Conservation (phyloP, 2,329 filamentous ascomycete genomes). For the Biscogniauxia mediterranea region DNA sequence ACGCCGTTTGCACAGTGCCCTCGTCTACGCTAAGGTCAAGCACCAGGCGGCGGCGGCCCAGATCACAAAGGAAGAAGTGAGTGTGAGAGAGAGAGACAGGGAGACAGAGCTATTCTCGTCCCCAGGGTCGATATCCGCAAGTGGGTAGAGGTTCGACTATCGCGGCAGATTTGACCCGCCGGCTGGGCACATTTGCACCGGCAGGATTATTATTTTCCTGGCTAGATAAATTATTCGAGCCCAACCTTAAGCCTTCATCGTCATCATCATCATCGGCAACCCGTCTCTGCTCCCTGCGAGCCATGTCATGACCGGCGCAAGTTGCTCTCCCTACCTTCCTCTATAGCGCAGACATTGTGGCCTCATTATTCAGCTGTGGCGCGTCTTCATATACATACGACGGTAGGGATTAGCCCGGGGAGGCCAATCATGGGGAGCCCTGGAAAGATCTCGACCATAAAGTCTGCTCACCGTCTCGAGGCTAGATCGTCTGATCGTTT, state of each 20-base stretch:
- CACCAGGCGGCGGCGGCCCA: background rate
- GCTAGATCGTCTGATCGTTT: slow-evolving; percentile 22
- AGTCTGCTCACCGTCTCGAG: slow-evolving; percentile 26
- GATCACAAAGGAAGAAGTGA: background rate
- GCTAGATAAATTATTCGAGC: background rate
- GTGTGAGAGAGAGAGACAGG: too few relatives aligned
- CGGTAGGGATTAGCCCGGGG: slow-evolving; percentile 22
- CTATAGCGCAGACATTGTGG: background rate
- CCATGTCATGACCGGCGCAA: background rate
- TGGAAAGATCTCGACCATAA: slow-evolving; percentile 21
- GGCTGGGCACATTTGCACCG: background rate
- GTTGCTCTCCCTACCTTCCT: background rate
- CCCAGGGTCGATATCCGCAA: background rate
- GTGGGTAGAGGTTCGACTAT: background rate
- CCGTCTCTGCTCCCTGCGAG: background rate
- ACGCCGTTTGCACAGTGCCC: slow-evolving; percentile 13
- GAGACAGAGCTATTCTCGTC: background rate
- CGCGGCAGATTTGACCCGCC: background rate
- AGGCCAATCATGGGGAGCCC: slow-evolving; percentile 31
- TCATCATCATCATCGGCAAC: background rate
- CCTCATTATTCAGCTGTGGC: slow-evolving; percentile 38
- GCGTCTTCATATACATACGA: slow-evolving; percentile 29
- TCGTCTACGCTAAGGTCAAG: background rate
- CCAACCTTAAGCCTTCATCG: background rate
- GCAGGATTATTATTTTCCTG: background rate